These are phyloP conservation scores for Raffaelea albimanens DNA, from an alignment of 2,329 filamentous ascomycete genomes.

Conservation along the genomic window DNA sequence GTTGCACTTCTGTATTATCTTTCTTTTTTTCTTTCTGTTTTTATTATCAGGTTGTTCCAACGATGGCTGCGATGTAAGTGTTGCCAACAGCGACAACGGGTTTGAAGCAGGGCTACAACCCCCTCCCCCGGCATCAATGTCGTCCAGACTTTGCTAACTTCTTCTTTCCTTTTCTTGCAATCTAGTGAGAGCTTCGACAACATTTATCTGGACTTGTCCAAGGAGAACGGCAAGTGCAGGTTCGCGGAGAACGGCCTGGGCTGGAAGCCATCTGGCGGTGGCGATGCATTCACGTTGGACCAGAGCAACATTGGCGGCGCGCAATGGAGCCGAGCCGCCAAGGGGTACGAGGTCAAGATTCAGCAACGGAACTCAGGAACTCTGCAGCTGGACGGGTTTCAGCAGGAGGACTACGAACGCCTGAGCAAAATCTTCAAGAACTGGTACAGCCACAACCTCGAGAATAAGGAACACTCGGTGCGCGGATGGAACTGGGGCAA, in stretches of 20 bases:
- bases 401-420: slow-evolving; percentile 88
- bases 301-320: slow-evolving; percentile 74
- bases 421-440: slow-evolving; percentile 90
- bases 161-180: too few relatives aligned
- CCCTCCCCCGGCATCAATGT: too few relatives aligned
- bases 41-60: background rate
- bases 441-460: slow-evolving; percentile 91
- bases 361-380: slow-evolving; percentile 74
- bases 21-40: background rate
- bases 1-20: background rate
- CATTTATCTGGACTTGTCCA: slow-evolving; percentile 93
- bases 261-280: slow-evolving; percentile 83
- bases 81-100: too few relatives aligned
- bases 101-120: too few relatives aligned
- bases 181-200: slow-evolving; percentile 85
- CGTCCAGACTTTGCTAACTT: too few relatives aligned
- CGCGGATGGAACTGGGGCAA: slow-evolving; percentile 99
- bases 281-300: slow-evolving; percentile 90
- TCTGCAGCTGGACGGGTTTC: slow-evolving; percentile 90
- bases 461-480: slow-evolving; percentile 87
- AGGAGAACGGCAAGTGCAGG: slow-evolving; percentile 83
- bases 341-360: slow-evolving; percentile 90
- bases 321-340: slow-evolving; percentile 90
- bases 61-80: background rate
- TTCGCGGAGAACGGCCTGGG: slow-evolving; percentile 91